phyloP scores from a whole-genome alignment of 202 grass and related monocot genomes.

The Eragrostis tef region DNA sequence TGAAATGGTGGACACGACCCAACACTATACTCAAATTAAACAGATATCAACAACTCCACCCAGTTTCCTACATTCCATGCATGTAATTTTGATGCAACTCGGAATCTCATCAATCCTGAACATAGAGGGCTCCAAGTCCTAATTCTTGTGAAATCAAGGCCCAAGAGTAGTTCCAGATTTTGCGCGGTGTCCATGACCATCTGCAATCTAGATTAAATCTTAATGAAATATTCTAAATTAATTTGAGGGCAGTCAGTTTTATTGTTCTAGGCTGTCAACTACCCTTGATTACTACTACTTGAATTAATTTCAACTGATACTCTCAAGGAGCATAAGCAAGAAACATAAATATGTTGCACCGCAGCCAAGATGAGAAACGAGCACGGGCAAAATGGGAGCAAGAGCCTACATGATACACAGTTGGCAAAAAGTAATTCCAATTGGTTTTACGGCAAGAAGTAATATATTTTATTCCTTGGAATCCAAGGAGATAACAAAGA shows the following conservation, averaged over 20 bases:
- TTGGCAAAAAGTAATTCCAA: not conserved
- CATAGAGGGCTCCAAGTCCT: not conserved
- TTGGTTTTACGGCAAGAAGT: not conserved
- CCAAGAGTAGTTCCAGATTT: not conserved
- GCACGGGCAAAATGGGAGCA: not conserved
- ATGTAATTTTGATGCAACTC: slow-evolving; percentile 14
- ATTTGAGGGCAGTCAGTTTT: not conserved
- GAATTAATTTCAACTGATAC: slow-evolving; percentile 5
- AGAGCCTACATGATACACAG: not conserved
- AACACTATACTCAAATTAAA: not conserved
- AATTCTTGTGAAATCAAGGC: not conserved
- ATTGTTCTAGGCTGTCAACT: not conserved
- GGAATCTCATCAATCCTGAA: slow-evolving; percentile 19
- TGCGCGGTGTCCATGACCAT: not conserved
- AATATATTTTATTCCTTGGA: not conserved
- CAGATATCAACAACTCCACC: slow-evolving; percentile 20
- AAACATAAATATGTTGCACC: not conserved
- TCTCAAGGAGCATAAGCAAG: not conserved
- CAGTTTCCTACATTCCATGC: not conserved
- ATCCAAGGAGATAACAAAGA: slow-evolving; percentile 19
- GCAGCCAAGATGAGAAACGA: not conserved
- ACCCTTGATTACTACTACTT: not conserved
- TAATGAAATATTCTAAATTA: not conserved
- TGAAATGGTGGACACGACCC: not conserved
- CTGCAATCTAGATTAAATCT: not conserved